Evolutionary conservation across 352 stramenopile genomes (phyloP), one percentile per base, ranked within the genome.

Genomic region (Phytopythium vexans): DNA sequence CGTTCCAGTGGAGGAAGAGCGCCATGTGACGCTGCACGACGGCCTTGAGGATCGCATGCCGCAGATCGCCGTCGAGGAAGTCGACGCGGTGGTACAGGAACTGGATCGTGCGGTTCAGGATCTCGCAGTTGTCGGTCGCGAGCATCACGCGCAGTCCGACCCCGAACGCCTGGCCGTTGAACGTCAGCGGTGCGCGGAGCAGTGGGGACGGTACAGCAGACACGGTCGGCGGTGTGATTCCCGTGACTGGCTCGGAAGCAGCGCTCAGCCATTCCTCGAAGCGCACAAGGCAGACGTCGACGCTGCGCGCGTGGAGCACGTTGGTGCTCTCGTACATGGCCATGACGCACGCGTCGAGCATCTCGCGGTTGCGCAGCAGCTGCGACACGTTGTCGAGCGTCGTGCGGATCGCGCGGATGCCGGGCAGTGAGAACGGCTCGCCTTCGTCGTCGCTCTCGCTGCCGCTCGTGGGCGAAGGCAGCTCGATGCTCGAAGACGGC

Each of bases 61-160:
- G 75, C 35, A 92, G 52, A 8, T 88, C 76, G 10, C 77, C 80
- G 50, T 87, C 79, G 40, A 92, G 82, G 40, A 86, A 74, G 43
- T 86, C 78, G 56, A 92, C 80, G 10, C 70, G 67, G 47, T 86
- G 74, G 62, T 92, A 92, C 40, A 92, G 42, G 52, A 92, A 92
- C 4, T 75, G 55, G 10, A 92, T 52, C 16, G 74, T 73, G 34
- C 77, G 74, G 39, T 72, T 77, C 3, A 92, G 54, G 34, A 89
- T 85, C 53, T 89, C 79, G 39, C 82, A 88, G 54, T 77, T 87
- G 44, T 90, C 82, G 41, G 73, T 88, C 11, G 73, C 75, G 0
- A 92, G 64, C 73, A 92, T 78, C 35, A 89, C 71, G 14, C 79
- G 75, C 32, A 92, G 72, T 3, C 69, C 82, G 1, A 68, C 77